These are phyloP conservation scores for Pezicula rhizophila DNA, from an alignment of 2,329 filamentous ascomycete species.

Conservation along the genomic window DNA sequence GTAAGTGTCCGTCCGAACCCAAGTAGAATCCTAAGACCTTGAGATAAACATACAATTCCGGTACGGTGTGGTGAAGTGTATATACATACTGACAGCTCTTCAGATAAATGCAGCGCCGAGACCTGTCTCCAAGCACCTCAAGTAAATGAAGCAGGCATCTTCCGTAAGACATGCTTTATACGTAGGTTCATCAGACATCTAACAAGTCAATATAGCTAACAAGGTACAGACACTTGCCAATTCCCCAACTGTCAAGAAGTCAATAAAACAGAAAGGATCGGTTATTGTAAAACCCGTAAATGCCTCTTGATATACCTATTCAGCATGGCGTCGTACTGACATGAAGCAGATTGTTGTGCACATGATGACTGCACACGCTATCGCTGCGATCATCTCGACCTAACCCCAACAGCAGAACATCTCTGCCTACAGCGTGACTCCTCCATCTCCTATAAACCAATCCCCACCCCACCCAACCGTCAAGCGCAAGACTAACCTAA, in stretches of 20 bases:
- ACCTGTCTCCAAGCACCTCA: not conserved
- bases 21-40: not conserved
- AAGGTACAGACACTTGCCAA: not conserved
- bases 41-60: not conserved
- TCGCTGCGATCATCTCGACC: not conserved
- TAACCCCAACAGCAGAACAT: not conserved
- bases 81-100: not conserved
- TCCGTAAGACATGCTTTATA: slow-evolving; percentile 1
- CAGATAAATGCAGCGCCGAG: slow-evolving; percentile 1
- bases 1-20: not conserved
- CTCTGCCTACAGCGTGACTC: not conserved
- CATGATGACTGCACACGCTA: not conserved
- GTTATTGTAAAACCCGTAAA: not conserved
- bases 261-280: not conserved
- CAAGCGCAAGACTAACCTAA: not conserved
- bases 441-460: not conserved
- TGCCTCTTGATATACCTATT: not conserved
- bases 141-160: not conserved
- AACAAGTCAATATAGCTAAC: not conserved
- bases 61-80: not conserved
- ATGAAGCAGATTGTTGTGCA: not conserved
- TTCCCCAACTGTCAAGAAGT: not conserved
- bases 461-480: not conserved
- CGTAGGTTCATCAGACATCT: not conserved
- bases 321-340: not conserved